A percentile compares a stretch with the other conserved stretches of the same genome.
These are phyloP conservation scores for Phytopythium delawarense DNA, from an alignment of 352 stramenopile species.

Conservation along the genomic window DNA sequence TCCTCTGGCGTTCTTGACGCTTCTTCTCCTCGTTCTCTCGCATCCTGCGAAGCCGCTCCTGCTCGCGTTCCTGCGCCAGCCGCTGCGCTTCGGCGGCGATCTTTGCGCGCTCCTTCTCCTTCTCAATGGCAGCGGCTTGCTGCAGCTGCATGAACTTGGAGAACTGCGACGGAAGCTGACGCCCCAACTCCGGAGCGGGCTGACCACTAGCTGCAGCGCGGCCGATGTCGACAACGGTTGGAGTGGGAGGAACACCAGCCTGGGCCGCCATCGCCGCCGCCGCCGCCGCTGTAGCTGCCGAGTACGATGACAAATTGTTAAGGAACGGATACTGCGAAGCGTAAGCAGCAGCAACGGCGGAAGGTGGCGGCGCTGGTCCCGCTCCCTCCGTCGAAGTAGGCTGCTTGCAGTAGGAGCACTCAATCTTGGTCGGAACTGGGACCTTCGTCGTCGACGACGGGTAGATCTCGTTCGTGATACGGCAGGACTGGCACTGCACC, in stretches of 20 bases:
- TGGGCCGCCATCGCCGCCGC: not conserved
- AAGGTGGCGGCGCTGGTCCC: slow-evolving; percentile 11
- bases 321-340: not conserved
- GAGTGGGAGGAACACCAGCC: not conserved
- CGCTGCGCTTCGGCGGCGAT: slow-evolving; percentile 3
- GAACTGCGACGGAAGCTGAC: slow-evolving; percentile 16
- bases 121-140: slow-evolving; percentile 3
- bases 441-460: slow-evolving; percentile 54
- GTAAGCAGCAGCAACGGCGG: not conserved
- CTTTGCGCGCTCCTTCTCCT: slow-evolving; percentile 5
- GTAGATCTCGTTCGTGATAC: slow-evolving; percentile 57
- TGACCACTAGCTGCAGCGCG: not conserved
- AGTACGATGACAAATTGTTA: not conserved
- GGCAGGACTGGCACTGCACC: slow-evolving; percentile 54
- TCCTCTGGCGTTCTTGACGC: slow-evolving; percentile 29
- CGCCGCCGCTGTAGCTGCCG: not conserved
- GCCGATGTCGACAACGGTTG: not conserved
- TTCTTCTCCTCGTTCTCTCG: slow-evolving; percentile 23
- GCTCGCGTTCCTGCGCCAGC: slow-evolving; percentile 10
- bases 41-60: slow-evolving; percentile 14
- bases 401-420: slow-evolving; percentile 62
- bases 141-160: slow-evolving; percentile 11
- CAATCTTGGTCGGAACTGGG: slow-evolving; percentile 49
- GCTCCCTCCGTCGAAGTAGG: slow-evolving; percentile 38
- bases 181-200: not conserved